A percentile compares a stretch with the other conserved stretches of the same genome.
These are phyloP conservation scores for Acacia pycnantha DNA, from an alignment of 331 rosid genomes.

Conservation along the genomic window DNA sequence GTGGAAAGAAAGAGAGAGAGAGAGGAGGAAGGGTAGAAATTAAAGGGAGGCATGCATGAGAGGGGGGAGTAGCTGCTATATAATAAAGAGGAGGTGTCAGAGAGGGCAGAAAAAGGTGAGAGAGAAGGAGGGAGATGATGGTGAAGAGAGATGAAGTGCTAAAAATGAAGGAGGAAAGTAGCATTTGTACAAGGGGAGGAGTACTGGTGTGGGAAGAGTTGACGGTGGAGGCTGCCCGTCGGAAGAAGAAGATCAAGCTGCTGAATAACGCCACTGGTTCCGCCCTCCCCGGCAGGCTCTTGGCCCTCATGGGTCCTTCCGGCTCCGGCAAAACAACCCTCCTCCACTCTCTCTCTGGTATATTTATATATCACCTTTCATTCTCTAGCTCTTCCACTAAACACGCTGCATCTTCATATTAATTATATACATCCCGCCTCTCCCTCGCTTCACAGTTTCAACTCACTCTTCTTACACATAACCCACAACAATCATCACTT, in stretches of 20 bases:
- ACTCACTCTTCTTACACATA: too few relatives aligned
- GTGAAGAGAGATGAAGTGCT: not conserved
- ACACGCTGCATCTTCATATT: too few relatives aligned
- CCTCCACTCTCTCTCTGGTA: constrained; percentile 66
- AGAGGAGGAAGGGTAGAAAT: too few relatives aligned
- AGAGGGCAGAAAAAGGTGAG: too few relatives aligned
- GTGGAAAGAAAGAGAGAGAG: too few relatives aligned
- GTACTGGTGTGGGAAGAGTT: constrained; percentile 65
- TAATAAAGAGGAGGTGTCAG: not conserved
- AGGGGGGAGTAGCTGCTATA: not conserved
- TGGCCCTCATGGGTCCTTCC: constrained; percentile 90
- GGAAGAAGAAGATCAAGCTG: not conserved
- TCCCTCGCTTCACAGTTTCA: too few relatives aligned
- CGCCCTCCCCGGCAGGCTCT: constrained; percentile 13
- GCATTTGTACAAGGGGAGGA: not conserved
- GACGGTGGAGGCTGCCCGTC: constrained; percentile 32
- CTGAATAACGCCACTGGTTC: not conserved
- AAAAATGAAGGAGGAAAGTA: not conserved
- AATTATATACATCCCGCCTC: too few relatives aligned
- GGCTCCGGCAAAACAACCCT: constrained; percentile 87
- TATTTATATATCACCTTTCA: not conserved
- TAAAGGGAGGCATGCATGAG: too few relatives aligned
- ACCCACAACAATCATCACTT: too few relatives aligned
- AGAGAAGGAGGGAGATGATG: not conserved
- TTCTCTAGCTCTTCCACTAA: not conserved